Evolutionary conservation across 495 filamentous ascomycete species (phyloP), one percentile per base, ranked within the genome.

Genomic region (Penicillium alfredii): DNA sequence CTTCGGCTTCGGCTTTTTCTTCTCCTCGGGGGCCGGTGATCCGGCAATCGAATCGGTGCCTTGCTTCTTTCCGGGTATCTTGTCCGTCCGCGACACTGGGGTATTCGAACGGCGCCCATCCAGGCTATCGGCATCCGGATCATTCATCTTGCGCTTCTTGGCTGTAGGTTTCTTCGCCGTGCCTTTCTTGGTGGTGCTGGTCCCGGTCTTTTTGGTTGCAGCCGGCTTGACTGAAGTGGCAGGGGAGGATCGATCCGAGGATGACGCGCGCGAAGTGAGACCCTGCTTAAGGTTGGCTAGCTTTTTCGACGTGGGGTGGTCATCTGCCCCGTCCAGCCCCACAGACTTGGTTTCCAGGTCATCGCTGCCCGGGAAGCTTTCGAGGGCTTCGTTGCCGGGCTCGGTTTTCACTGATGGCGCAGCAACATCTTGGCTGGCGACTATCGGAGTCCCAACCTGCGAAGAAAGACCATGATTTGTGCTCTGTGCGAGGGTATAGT

Each of bases 141-240:
- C 62, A 31, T 60, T 56, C 20, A 71, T 38, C 42, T 77, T 80
- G 38, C 76, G 76, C 52, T 77, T 79, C 55, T 80, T 82, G 19
- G 58, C 32, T 0, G 69, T 49, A 2, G 72, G 59, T 41, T 80
- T 80, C 49, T 68, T 79, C 6, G 66, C 70, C n/a, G 63, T 67
- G 3, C 72, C 74, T 43, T 78, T 78, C 52, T 78, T 80, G 2
- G 63, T 66, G 8, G 55, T 50, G 2, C 49, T 51, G 6, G 64
- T 53, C 2, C 49, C 45, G n/a, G 50, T 30, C 35, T 71, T 72
- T 32, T 61, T 68, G 17, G 35, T 55, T 16, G 60, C 32, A 5
- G 57, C 13, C 13, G 39, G 39, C 49, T 63, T 52, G 17, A 57
- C 47, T 22, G 60, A 51, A 18, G 42, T 40, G 18, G 47, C 46